phyloP scores from a whole-genome alignment of 495 filamentous ascomycete genomes.

The Cetradonia linearis region DNA sequence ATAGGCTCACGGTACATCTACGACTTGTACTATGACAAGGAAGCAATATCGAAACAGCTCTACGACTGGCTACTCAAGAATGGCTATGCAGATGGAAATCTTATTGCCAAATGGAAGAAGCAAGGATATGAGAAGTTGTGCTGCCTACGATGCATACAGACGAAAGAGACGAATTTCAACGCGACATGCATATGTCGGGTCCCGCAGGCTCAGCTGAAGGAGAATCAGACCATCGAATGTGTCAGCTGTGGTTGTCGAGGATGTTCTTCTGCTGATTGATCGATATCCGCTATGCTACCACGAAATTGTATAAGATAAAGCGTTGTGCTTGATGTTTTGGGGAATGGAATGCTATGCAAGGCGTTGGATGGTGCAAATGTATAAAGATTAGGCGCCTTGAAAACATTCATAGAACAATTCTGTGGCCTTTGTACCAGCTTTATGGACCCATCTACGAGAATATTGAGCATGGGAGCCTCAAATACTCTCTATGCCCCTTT shows the following conservation, averaged over 20 bases:
- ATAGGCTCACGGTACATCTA: slow-evolving; percentile 81
- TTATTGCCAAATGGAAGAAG: slow-evolving; percentile 99
- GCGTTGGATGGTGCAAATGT: not conserved
- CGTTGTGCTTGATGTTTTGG: not conserved
- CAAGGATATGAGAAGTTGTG: slow-evolving; percentile 98
- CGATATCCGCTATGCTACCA: not conserved
- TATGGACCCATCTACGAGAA: no score
- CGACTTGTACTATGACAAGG: slow-evolving; percentile 95
- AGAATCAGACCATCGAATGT: slow-evolving; percentile 82
- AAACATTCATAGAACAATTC: not conserved
- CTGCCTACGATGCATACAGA: slow-evolving; percentile 92
- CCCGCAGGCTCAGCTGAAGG: slow-evolving; percentile 81
- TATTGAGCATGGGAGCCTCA: not conserved
- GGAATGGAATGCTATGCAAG: not conserved
- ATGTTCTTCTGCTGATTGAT: slow-evolving; percentile 75
- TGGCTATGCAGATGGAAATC: slow-evolving; percentile 81
- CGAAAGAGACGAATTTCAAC: slow-evolving; percentile 98
- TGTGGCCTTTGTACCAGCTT: not conserved
- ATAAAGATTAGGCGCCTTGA: not conserved
- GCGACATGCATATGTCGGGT: slow-evolving; percentile 96
- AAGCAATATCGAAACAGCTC: slow-evolving; percentile 78
- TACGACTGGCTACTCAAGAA: slow-evolving; percentile 98
- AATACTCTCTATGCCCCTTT: not conserved
- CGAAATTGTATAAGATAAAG: not conserved
- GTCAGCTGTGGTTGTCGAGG: slow-evolving; percentile 94